Base-by-base conservation (phyloP, 331 rosid species). In the Ulmus americana region DNA sequence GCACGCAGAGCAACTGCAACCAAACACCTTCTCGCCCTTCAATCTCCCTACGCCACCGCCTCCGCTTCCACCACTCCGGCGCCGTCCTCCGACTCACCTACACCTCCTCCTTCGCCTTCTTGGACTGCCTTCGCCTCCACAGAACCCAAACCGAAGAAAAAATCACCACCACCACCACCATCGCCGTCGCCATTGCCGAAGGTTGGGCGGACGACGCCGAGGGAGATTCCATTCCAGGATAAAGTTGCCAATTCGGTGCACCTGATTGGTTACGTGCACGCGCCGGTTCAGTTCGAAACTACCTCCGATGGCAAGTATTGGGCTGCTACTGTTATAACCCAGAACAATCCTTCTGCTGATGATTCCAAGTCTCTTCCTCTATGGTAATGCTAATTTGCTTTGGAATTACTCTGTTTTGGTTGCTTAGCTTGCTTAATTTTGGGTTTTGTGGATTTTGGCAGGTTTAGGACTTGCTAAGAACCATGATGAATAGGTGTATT, bases 181-280 rank as follows among this genome's bases (percentile, higher is more conserved):
- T 43, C 51, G 0, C 60, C 71, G 0, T 61, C 63, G 2, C 8
- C 67, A 28, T 28, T 28, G 2, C 13, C 63, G 4, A 39, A 65
- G 35, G 39, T 48, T 7, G 70, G 20, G 11, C 39, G 45, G 68
- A 61, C 38, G 9, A 7, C 47, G 69, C 90, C 90, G 6, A 41
- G 59, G 1, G 70, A 74, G 54, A 63, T 86, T 73, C 96, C 87
- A 0, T 86, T 72, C 72, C 94, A 88, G 50, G 72, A 86, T 2
- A 88, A 82, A 70, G 77, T 82, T 6, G 75, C 83, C 40, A 88
- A 88, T 70, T 50, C 74, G 15, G 86, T 88, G 5, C 74, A 74
- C 74, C 77, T 86, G 41, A 66, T 79, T 45, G 96, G 96, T 38
- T 68, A 73, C 16, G 74, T 86, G 2, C 63, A 10, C 0, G 20